Evolutionary conservation across 129 eudicot species (phyloP), one percentile per base, ranked within the genome.

Genomic region (Flaveria brownii): DNA sequence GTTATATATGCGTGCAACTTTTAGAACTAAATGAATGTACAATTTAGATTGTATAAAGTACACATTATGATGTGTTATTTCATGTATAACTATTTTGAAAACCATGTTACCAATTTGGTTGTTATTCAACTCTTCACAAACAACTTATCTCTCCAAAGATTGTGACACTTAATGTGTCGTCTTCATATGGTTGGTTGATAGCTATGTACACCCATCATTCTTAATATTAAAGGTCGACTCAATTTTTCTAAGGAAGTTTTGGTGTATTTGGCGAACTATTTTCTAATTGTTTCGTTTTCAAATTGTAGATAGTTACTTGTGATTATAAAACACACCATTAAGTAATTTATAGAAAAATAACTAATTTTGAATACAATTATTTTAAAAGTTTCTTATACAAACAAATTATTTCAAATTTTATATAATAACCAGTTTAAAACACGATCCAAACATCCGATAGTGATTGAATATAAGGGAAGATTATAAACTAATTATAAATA

Each of bases 101-200:
- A 17, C 13, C 2, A 25, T 23, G 73, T 52, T 28, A 4, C 36
- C 5, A 30, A 30, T 30, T 30, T 30, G 36, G 36, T 30, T 30
- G 36, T 76, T 20, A 56, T 56, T 56, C 28, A 18, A 18, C 23
- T 76, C 41, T 64, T 76, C 52, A 64, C 72, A 75, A 43, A 74
- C 46, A 73, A 74, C 70, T 42, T 59, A 60, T 30, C 68, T 74
- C 42, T 25, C 28, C 51, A 49, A 49, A 49, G 65, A 76, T 22
- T 65, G 80, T 67, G 80, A 76, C 73, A 76, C 54, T 50, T 76
- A 14, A 49, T 64, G 80, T 64, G 64, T 49, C 17, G 72, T 76
- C 41, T 33, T 16, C 64, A 76, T 30, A n/a, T 65, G 64, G 5
- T 50, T 76, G 66, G 52, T 66, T 76, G 65, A 65, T 17, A 76